Percentiles rank a stretch among this genome's conserved stretches.
Conservation (phyloP, 1,284 basidiomycete species). For the Apiotrichum montevideense region DNA sequence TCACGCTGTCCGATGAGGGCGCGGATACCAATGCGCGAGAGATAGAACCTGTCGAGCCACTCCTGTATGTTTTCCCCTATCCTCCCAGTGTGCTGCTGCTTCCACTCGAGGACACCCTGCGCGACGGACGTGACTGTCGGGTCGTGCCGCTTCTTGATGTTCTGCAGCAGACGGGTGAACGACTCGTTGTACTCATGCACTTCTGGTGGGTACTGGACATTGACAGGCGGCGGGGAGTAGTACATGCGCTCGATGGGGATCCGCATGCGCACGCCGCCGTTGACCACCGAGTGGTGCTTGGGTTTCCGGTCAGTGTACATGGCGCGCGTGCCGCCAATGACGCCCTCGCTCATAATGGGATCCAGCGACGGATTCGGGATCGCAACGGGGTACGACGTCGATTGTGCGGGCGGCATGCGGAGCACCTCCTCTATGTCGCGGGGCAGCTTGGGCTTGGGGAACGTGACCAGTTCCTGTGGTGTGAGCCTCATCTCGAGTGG, state of each 20-base stretch:
- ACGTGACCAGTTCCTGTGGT: slow-evolving; percentile 75
- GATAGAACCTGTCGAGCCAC: slow-evolving; percentile 96
- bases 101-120: slow-evolving; percentile 68
- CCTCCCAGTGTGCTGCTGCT: slow-evolving; percentile 47
- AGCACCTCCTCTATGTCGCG: slow-evolving; percentile 63
- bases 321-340: slow-evolving; percentile 7
- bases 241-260: slow-evolving; percentile 60
- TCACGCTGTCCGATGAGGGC: slow-evolving; percentile 75
- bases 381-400: slow-evolving; percentile 34
- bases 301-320: slow-evolving; percentile 17
- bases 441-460: slow-evolving; percentile 68
- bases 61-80: slow-evolving; percentile 80
- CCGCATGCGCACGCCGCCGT: slow-evolving; percentile 18
- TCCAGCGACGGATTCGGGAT: slow-evolving; percentile 46
- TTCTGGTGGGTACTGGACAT: slow-evolving; percentile 80
- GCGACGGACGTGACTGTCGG: slow-evolving; percentile 96
- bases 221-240: slow-evolving; percentile 63
- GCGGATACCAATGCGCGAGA: slow-evolving; percentile 93
- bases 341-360: slow-evolving; percentile 41
- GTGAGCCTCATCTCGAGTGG: slow-evolving; percentile 6
- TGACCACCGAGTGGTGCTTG: slow-evolving; percentile 16
- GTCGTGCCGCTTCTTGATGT: slow-evolving; percentile 92
- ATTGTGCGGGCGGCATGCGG: slow-evolving; percentile 50
- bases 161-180: slow-evolving; percentile 81
- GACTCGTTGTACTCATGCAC: slow-evolving; percentile 87